Percentiles rank a stretch among this genome's conserved stretches.
Conservation (phyloP, 495 filamentous ascomycete species). For the Aspergillus avenaceus region DNA sequence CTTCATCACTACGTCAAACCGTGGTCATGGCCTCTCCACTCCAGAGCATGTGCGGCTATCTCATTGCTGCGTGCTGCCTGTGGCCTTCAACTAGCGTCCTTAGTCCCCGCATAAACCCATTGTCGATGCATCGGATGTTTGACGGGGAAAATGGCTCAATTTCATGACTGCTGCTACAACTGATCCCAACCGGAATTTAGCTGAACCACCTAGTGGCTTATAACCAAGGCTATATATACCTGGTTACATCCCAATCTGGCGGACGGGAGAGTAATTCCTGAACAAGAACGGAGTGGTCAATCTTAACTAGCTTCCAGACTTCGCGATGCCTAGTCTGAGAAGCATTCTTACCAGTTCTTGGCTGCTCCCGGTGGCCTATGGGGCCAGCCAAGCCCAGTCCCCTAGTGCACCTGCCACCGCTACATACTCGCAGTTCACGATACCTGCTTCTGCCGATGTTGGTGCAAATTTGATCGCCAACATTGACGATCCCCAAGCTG, state of each 20-base stretch:
- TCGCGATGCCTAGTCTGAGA: conserved; percentile 27
- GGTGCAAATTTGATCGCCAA: conserved; percentile 62
- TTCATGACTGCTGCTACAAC: neutral
- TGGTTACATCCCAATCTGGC: neutral
- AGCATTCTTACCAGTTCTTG: conserved; percentile 22
- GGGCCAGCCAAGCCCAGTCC: conserved; percentile 16
- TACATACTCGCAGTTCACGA: conserved; percentile 42
- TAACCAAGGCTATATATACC: too few relatives aligned
- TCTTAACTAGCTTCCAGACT: neutral
- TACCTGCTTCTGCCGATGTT: conserved; percentile 52
- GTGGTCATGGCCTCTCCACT: neutral
- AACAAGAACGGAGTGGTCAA: too few relatives aligned
- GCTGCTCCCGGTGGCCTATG: conserved; percentile 27
- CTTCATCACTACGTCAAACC: neutral
- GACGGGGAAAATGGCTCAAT: conserved; percentile 11
- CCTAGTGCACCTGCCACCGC: conserved; percentile 12
- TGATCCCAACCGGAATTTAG: too few relatives aligned
- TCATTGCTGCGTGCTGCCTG: neutral
- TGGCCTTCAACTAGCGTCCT: neutral
- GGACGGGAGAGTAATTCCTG: too few relatives aligned
- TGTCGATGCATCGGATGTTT: conserved; percentile 14
- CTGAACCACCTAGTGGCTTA: too few relatives aligned
- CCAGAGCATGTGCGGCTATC: neutral
- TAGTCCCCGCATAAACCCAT: conserved; percentile 1
- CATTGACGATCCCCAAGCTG: conserved; percentile 65